Conservation (phyloP, 1,284 basidiomycete species). For the Gomphus bonarii region DNA sequence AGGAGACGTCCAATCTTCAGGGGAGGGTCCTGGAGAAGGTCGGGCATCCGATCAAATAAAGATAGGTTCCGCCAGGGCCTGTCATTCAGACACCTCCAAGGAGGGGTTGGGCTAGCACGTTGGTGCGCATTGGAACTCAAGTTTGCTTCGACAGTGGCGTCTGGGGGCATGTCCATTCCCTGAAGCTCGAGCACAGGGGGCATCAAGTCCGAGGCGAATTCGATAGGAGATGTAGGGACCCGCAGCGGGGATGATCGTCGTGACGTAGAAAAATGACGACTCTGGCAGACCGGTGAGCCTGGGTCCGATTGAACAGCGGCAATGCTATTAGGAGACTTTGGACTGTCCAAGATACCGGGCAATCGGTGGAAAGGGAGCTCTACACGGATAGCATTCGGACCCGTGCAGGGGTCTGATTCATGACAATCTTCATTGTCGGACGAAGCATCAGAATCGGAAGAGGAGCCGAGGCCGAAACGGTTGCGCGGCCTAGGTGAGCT, state of each 20-base stretch:
- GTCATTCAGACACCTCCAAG: neutral
- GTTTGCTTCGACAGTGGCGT: neutral
- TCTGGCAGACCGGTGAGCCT: neutral
- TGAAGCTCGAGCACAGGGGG: neutral
- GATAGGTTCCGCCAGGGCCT: neutral
- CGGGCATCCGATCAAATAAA: neutral
- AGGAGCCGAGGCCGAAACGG: slow-evolving; percentile 3
- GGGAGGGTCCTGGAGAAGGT: neutral
- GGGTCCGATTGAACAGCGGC: neutral
- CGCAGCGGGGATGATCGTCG: neutral
- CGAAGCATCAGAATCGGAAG: slow-evolving; percentile 1
- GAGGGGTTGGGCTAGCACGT: neutral
- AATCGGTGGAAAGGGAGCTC: neutral
- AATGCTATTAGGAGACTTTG: neutral
- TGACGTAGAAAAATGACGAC: neutral
- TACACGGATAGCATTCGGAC: neutral
- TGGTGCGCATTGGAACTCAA: neutral
- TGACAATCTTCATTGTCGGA: neutral
- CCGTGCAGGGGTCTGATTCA: neutral
- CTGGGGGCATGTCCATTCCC: neutral
- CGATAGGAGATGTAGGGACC: neutral
- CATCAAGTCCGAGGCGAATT: neutral
- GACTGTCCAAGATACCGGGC: neutral
- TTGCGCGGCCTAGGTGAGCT: slow-evolving; percentile 4
- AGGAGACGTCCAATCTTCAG: neutral